A percentile compares a stretch with the other conserved stretches of the same genome.
Conservation (phyloP, 139 green algal species). For the Chlamydomonas schloesseri region DNA sequence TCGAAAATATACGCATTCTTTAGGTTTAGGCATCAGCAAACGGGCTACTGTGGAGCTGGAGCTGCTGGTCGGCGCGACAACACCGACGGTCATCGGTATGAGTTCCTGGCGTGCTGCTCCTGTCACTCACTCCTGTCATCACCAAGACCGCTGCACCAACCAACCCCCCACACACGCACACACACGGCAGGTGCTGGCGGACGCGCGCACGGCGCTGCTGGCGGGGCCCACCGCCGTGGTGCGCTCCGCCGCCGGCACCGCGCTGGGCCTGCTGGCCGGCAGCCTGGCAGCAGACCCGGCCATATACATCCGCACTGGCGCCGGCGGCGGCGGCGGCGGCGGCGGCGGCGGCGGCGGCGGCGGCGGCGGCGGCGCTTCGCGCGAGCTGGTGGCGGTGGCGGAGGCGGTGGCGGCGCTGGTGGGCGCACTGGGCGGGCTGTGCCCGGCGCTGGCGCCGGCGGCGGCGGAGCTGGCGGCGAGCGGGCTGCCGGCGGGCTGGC, state of each 20-base stretch:
- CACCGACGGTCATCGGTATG: too few species aligned
- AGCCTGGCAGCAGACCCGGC: conserved; percentile 34
- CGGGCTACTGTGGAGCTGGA: too few species aligned
- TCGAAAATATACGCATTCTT: too few species aligned
- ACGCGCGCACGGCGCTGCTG: conserved; percentile 27
- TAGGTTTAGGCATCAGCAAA: too few species aligned
- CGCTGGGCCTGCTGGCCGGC: conserved; percentile 25
- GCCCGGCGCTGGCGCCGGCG: conserved; percentile 21
- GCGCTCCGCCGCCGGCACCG: conserved; percentile 37
- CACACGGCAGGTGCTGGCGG: conserved; percentile 20
- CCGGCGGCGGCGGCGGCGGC: not conserved
- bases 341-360: not conserved
- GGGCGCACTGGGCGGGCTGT: not conserved
- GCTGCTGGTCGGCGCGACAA: too few species aligned
- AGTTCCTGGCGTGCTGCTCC: too few species aligned
- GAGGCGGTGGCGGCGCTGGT: conserved; percentile 17
- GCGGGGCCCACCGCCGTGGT: conserved; percentile 3
- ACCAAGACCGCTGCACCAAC: too few species aligned
- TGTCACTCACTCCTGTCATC: too few species aligned
- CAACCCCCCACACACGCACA: too few species aligned
- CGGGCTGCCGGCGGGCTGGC: conserved; percentile 26
- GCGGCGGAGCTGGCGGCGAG: not conserved
- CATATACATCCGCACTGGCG: conserved; percentile 19
- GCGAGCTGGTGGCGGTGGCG: conserved; percentile 25
- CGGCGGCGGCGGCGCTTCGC: not conserved